These are phyloP conservation scores for Lanzia echinophila DNA, from an alignment of 2,329 filamentous ascomycete species.

Conservation along the genomic window DNA sequence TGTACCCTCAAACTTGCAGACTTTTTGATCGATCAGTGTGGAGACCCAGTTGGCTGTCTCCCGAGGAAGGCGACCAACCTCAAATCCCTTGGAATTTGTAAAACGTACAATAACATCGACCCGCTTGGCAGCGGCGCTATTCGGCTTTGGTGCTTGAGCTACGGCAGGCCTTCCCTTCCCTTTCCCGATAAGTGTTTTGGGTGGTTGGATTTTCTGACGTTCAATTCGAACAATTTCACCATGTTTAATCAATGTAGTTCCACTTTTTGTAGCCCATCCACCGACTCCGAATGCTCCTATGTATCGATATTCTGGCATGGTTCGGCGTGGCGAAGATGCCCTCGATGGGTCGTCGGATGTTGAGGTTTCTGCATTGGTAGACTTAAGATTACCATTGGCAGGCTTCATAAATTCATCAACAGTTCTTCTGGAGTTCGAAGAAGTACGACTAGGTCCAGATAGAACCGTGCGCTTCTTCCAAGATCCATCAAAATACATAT, in stretches of 20 bases:
- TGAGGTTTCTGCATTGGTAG: not conserved
- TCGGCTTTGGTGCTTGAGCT: slow-evolving; percentile 21
- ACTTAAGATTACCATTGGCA: not conserved
- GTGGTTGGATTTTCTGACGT: slow-evolving; percentile 66
- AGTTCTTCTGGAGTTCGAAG: slow-evolving; percentile 12
- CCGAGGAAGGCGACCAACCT: slow-evolving; percentile 80
- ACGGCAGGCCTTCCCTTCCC: slow-evolving; percentile 34
- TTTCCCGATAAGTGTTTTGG: slow-evolving; percentile 40
- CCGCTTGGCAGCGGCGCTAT: slow-evolving; percentile 49
- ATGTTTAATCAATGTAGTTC: slow-evolving; percentile 65
- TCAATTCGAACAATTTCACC: slow-evolving; percentile 83
- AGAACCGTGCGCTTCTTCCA: slow-evolving; percentile 40
- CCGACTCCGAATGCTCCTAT: slow-evolving; percentile 87
- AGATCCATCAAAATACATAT: slow-evolving; percentile 65
- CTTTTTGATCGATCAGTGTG: slow-evolving; percentile 79
- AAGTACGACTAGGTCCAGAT: not conserved
- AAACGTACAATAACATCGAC: slow-evolving; percentile 89
- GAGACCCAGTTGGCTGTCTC: slow-evolving; percentile 90
- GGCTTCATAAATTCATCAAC: slow-evolving; percentile 23
- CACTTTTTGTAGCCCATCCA: slow-evolving; percentile 87
- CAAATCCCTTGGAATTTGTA: slow-evolving; percentile 68
- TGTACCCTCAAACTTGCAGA: slow-evolving; percentile 79
- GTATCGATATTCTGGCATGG: slow-evolving; percentile 58
- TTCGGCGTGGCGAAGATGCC: slow-evolving; percentile 33
- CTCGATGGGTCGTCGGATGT: not conserved